phyloP scores from a whole-genome alignment of 305 asterid genomes.

The Nicotiana rustica region DNA sequence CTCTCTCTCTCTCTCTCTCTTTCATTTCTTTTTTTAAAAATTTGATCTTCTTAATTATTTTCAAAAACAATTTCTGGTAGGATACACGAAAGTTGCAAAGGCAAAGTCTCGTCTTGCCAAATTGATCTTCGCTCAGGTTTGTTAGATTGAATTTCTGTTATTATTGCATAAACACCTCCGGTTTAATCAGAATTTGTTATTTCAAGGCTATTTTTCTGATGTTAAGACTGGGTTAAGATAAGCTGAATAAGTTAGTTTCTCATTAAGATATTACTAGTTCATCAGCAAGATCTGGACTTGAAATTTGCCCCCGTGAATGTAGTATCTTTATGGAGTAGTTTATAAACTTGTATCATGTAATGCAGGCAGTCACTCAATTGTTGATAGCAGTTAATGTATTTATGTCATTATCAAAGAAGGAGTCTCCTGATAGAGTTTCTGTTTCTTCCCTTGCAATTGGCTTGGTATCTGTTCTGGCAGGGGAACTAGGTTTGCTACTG shows the following conservation, averaged over 20 bases:
- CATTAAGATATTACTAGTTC: no score
- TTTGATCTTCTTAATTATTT: constrained; percentile 11
- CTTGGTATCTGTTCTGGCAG: constrained; percentile 62
- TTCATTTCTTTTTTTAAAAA: no score
- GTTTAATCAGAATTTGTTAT: constrained; percentile 12
- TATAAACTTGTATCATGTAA: constrained; percentile 15
- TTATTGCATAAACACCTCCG: background rate
- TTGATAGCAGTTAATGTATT: constrained; percentile 45
- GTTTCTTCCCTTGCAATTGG: constrained; percentile 49
- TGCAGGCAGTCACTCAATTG: constrained; percentile 64
- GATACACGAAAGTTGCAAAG: constrained; percentile 70
- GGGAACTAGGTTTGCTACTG: constrained; percentile 65
- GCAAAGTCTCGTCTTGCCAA: constrained; percentile 71
- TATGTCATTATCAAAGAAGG: constrained; percentile 48
- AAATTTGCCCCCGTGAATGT: background rate
- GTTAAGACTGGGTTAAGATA: no score
- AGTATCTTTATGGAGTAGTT: background rate
- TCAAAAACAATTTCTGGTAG: constrained; percentile 36
- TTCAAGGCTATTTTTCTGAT: no score
- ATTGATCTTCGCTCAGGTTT: constrained; percentile 72
- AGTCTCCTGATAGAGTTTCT: constrained; percentile 47
- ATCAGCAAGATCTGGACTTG: no score
- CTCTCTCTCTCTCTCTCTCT: background rate
- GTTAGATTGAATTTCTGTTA: background rate
- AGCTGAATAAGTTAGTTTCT: no score